These are phyloP conservation scores for Drechslera avenae DNA, from an alignment of 2,329 filamentous ascomycete genomes.

Conservation along the genomic window DNA sequence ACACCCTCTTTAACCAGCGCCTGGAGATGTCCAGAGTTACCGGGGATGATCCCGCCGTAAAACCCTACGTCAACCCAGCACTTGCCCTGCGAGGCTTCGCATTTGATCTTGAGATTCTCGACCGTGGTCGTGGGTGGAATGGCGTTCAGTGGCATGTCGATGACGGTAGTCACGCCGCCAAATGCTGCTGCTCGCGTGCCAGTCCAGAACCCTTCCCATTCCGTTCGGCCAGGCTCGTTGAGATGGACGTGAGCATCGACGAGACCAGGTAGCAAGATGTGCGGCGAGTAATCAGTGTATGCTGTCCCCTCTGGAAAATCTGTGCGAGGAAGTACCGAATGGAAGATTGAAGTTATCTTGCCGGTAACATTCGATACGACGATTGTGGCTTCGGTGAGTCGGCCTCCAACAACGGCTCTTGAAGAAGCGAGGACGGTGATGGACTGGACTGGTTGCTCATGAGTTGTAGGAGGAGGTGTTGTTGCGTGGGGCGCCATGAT, in stretches of 20 bases:
- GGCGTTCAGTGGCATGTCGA: constrained; percentile 97
- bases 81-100: constrained; percentile 80
- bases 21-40: constrained; percentile 79
- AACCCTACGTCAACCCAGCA: constrained; percentile 99
- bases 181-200: constrained; percentile 93
- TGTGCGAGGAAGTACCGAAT: constrained; percentile 73
- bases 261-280: constrained; percentile 84
- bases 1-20: constrained; percentile 84
- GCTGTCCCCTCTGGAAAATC: constrained; percentile 73
- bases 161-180: constrained; percentile 92
- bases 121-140: constrained; percentile 96
- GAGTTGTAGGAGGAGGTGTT: constrained; percentile 35
- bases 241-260: constrained; percentile 98
- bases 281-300: constrained; percentile 84
- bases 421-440: constrained; percentile 83
- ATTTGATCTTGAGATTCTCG: constrained; percentile 79
- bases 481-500: constrained; percentile 49
- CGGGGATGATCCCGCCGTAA: constrained; percentile 92
- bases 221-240: constrained; percentile 93
- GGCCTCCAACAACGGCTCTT: constrained; percentile 77
- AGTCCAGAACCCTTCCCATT: constrained; percentile 98
- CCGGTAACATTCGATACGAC: constrained; percentile 77
- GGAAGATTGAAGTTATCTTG: constrained; percentile 79
- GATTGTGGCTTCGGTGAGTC: constrained; percentile 81
- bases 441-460: constrained; percentile 44